Conservation (phyloP, 2,329 filamentous ascomycete genomes). For the Fusarium brevicatenulatum region DNA sequence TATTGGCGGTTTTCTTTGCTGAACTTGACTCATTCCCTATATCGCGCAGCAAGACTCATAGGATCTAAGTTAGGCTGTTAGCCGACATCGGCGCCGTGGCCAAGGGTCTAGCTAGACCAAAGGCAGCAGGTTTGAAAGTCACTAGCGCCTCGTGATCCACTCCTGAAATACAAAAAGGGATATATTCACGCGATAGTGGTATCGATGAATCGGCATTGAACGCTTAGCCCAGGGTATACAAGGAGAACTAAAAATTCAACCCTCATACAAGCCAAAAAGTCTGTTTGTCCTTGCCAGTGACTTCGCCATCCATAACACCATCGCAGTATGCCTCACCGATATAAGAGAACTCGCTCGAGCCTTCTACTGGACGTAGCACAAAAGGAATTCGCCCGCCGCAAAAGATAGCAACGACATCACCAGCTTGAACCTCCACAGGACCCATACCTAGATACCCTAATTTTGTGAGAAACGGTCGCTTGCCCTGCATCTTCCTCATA, state of each 20-base stretch:
- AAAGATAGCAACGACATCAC: neutral
- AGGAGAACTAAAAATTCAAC: no score
- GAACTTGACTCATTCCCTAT: neutral
- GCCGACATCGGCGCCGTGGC: neutral
- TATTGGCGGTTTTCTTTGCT: neutral
- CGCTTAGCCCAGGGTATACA: no score
- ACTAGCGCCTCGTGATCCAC: neutral
- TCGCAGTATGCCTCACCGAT: neutral
- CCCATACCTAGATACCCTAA: neutral
- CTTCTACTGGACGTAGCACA: neutral
- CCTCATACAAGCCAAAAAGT: neutral
- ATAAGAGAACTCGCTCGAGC: neutral
- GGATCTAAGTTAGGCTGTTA: no score
- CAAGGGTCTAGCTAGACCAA: neutral
- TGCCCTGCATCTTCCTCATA: neutral
- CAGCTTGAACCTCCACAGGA: rapidly evolving
- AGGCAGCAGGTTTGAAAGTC: neutral
- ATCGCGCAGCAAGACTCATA: neutral
- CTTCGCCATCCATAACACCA: neutral
- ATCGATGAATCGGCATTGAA: no score
- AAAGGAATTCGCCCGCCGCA: neutral
- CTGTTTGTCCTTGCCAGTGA: rapidly evolving
- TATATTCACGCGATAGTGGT: no score
- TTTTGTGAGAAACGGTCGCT: neutral
- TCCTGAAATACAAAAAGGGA: no score